phyloP scores from a whole-genome alignment of 2,329 filamentous ascomycete species.

The Penicillium glabrum region DNA sequence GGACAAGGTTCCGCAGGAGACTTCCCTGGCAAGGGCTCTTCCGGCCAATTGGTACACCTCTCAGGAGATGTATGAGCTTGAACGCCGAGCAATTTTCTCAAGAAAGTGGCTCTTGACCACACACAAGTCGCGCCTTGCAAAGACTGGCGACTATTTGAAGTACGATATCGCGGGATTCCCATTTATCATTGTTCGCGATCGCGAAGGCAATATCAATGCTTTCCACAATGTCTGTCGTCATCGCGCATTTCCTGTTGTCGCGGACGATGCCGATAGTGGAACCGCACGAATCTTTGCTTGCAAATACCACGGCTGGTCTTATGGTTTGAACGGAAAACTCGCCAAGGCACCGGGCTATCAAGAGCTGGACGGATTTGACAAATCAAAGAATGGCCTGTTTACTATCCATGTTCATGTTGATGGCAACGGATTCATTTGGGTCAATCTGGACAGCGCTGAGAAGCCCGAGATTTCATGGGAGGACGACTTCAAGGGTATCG shows the following conservation, averaged over 20 bases:
- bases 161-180: slow-evolving; percentile 50
- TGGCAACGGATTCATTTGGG: slow-evolving; percentile 22
- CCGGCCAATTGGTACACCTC: slow-evolving; percentile 35
- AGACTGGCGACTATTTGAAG: slow-evolving; percentile 16
- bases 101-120: slow-evolving; percentile 49
- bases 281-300: slow-evolving; percentile 23
- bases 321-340: slow-evolving; percentile 24
- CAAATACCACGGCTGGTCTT: slow-evolving; percentile 28
- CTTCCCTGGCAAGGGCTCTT: not conserved
- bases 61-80: slow-evolving; percentile 53
- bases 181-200: slow-evolving; percentile 45
- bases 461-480: slow-evolving; percentile 20
- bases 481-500: slow-evolving; percentile 16
- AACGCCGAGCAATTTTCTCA: slow-evolving; percentile 59
- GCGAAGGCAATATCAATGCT: slow-evolving; percentile 51
- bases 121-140: slow-evolving; percentile 28
- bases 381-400: slow-evolving; percentile 24
- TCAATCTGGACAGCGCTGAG: slow-evolving; percentile 19
- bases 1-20: not conserved
- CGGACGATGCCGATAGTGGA: slow-evolving; percentile 19
- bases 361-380: slow-evolving; percentile 22
- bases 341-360: slow-evolving; percentile 24
- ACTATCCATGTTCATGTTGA: slow-evolving; percentile 22
- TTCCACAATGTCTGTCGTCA: slow-evolving; percentile 25
- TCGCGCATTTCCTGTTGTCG: slow-evolving; percentile 25